Evolutionary conservation across 257 asterid genomes (phyloP), one percentile per base, ranked within the genome.

Genomic region (Ligustrum vulgare): DNA sequence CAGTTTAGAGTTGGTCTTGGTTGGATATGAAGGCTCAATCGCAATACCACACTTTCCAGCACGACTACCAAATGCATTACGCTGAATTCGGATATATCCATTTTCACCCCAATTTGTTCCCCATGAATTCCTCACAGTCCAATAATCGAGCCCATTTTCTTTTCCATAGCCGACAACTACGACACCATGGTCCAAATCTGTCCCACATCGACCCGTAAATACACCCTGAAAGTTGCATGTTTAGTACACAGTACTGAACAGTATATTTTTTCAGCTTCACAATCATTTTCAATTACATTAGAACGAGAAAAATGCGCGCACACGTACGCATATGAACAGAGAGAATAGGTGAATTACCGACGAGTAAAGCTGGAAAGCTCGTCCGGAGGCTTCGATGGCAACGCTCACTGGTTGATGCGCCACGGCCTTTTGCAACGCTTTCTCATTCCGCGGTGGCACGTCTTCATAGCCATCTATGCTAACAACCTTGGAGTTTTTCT

Each of bases 51-150:
- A 91, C 76, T 89, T 91, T 3, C 97, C 97, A 0, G 76, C 31
- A 0, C 63, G 73, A 39, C 13, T 41, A 4, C 70, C 78, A 5
- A 15, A 54, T 72, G 79, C 83, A n/a, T 87, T 90, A 0, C 97
- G 86, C 25, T 82, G 87, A 72, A 94, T 28, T 68, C 83, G 87
- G 4, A 94, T 80, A 79, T 92, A 90, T 9, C 98, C 98, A 3
- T 85, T 63, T 71, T 94, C 98, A 0, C 97, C 97, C 98, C 98
- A 94, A 3, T 64, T 23, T 0, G 74, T 43, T 2, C 98, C 97
- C 97, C 97, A 94, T 0, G 97, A 94, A 76, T 94, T 94, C 89
- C 89, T 89, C 22, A 92, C 94, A 0, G 85, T 84, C 97, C 98
- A 94, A 39, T 92, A 90, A 22, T 88, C 96, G 34, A 73, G 72